phyloP scores from a whole-genome alignment of 1,284 basidiomycete genomes.

The Ustilago nuda region DNA sequence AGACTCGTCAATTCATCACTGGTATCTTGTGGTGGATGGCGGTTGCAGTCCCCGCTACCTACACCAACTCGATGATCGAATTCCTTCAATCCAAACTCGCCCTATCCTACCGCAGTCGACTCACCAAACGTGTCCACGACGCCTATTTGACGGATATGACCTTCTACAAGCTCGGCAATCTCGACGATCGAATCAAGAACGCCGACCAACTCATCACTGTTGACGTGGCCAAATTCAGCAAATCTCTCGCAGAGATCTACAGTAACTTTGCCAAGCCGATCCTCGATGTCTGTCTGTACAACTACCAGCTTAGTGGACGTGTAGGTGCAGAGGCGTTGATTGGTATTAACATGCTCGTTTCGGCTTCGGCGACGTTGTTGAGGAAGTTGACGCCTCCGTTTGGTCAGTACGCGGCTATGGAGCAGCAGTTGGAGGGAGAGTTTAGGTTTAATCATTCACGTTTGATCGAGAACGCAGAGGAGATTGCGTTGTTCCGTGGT shows the following conservation, averaged over 20 bases:
- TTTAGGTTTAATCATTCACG: slow-evolving; percentile 92
- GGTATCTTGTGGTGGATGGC: slow-evolving; percentile 91
- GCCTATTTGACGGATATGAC: slow-evolving; percentile 83
- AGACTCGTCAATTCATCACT: slow-evolving; percentile 81
- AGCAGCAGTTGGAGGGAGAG: slow-evolving; percentile 78
- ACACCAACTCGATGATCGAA: slow-evolving; percentile 91
- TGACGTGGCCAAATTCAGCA: slow-evolving; percentile 93
- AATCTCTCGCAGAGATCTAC: slow-evolving; percentile 91
- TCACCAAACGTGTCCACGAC: slow-evolving; percentile 84
- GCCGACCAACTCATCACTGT: slow-evolving; percentile 98
- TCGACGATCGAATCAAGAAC: slow-evolving; percentile 88
- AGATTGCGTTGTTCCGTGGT: slow-evolving; percentile 91
- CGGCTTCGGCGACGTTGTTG: slow-evolving; percentile 70
- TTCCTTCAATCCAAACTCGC: slow-evolving; percentile 94
- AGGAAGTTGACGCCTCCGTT: slow-evolving; percentile 82
- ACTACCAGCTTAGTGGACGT: slow-evolving; percentile 92
- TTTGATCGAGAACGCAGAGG: slow-evolving; percentile 92
- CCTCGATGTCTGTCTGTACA: slow-evolving; percentile 91
- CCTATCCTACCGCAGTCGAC: slow-evolving; percentile 87
- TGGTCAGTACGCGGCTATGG: slow-evolving; percentile 86
- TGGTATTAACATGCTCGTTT: slow-evolving; percentile 84
- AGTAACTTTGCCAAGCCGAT: slow-evolving; percentile 77
- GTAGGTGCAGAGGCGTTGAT: slow-evolving; percentile 94
- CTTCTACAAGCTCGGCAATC: slow-evolving; percentile 89
- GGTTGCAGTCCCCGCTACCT: slow-evolving; percentile 84